Conservation (phyloP, 345 rosid species). For the Ricinus communis region DNA sequence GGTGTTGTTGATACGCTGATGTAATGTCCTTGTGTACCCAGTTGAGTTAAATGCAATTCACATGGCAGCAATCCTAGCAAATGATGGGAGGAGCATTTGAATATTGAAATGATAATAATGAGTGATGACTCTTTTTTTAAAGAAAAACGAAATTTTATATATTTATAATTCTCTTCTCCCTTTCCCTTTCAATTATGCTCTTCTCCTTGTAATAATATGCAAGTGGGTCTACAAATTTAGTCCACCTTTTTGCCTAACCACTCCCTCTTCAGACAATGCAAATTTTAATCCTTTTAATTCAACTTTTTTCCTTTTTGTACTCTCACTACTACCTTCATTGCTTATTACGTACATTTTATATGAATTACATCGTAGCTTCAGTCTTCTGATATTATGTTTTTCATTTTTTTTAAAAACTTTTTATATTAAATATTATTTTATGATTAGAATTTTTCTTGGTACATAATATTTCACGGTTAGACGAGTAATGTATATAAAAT, state of each 20-base stretch:
- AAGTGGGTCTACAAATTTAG: conserved; percentile 41
- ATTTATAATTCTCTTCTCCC: background rate
- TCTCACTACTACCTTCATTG: no score
- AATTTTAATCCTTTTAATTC: conserved; percentile 16
- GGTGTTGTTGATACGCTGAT: no score
- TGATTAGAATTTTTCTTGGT: no score
- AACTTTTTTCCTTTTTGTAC: conserved; percentile 11
- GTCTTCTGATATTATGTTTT: no score
- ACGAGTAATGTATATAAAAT: no score
- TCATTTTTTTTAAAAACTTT: no score
- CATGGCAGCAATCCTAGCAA: conserved; percentile 37
- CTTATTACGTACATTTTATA: conserved; percentile 13
- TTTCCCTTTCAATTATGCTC: conserved; percentile 37
- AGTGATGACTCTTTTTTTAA: background rate
- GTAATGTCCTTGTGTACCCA: no score
- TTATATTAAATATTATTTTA: no score
- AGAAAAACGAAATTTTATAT: background rate
- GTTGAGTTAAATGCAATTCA: conserved; percentile 5
- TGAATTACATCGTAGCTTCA: background rate
- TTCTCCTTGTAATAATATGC: conserved; percentile 44
- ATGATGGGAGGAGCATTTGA: conserved; percentile 37
- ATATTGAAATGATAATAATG: conserved; percentile 31
- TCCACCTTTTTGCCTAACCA: conserved; percentile 34
- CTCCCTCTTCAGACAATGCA: conserved; percentile 25
- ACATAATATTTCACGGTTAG: no score